phyloP scores from a whole-genome alignment of 2,329 filamentous ascomycete genomes.

The Bimuria novae-zelandiae region DNA sequence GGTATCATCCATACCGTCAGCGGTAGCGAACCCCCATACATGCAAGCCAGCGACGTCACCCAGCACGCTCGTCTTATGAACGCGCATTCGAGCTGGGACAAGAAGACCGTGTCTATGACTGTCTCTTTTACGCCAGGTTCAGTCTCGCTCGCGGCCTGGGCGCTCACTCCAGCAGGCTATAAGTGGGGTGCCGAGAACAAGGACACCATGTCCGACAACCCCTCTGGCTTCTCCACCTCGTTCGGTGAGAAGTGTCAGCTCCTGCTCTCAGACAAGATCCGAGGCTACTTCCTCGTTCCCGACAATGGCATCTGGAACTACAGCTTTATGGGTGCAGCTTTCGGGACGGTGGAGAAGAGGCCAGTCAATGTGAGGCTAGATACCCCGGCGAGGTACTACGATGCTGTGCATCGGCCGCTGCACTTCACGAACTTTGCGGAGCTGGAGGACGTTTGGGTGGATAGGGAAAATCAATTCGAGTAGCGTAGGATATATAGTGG shows the following conservation, averaged over 20 bases:
- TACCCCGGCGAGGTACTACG: conserved; percentile 86
- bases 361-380: conserved; percentile 90
- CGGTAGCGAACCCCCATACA: conserved; percentile 93
- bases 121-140: conserved; percentile 97
- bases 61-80: conserved; percentile 91
- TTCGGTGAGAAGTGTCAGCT: conserved; percentile 97
- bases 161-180: conserved; percentile 87
- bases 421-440: conserved; percentile 99
- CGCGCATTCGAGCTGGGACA: conserved; percentile 77
- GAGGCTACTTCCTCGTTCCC: conserved; percentile 94
- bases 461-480: conserved; percentile 90
- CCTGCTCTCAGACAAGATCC: conserved; percentile 87
- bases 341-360: conserved; percentile 88
- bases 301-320: conserved; percentile 95
- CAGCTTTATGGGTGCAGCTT: conserved; percentile 93
- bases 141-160: conserved; percentile 92
- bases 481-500: conserved; percentile 44
- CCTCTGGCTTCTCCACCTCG: conserved; percentile 85
- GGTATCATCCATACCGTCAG: conserved; percentile 95
- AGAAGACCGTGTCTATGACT: conserved; percentile 91
- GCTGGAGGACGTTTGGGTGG: conserved; percentile 95
- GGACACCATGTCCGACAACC: conserved; percentile 89
- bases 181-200: conserved; percentile 98
- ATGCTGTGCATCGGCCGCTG: conserved; percentile 84
- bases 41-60: conserved; percentile 93